These are phyloP conservation scores for Pugionium dolabratum DNA, from an alignment of 345 rosid genomes.

Conservation along the genomic window DNA sequence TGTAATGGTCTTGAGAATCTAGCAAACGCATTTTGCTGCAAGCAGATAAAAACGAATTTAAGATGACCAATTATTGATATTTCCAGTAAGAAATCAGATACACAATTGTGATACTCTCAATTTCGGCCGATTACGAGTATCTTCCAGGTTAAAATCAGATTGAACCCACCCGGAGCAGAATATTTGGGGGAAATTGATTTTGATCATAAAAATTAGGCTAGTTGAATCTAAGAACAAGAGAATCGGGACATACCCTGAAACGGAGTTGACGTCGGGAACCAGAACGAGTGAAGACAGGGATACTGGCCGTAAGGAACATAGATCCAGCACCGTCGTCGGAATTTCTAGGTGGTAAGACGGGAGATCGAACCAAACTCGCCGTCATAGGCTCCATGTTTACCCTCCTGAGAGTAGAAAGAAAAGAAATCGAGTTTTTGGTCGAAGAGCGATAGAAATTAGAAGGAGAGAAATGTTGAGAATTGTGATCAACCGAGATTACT, in stretches of 20 bases:
- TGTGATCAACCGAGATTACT: conserved; percentile 19
- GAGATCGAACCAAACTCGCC: conserved; percentile 44
- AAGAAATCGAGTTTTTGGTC: conserved; percentile 11
- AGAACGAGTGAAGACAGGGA: conserved; percentile 42
- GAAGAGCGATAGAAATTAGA: conserved; percentile 1
- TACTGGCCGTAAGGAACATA: conserved; percentile 40
- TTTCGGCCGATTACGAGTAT: not conserved
- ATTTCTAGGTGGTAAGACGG: conserved; percentile 34
- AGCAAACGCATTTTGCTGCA: conserved; percentile 31
- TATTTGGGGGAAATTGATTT: not conserved
- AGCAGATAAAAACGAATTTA: not conserved
- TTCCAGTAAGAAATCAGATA: too few relatives aligned
- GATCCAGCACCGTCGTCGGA: conserved; percentile 33
- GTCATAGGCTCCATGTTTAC: conserved; percentile 51
- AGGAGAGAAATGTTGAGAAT: not conserved
- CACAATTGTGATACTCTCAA: too few relatives aligned
- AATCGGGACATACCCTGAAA: conserved; percentile 41
- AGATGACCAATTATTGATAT: not conserved
- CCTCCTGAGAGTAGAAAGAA: not conserved
- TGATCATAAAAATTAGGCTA: not conserved
- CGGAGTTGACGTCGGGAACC: conserved; percentile 28
- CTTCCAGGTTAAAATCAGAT: not conserved
- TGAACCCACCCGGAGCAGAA: not conserved
- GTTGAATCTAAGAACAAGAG: not conserved
- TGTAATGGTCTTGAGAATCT: conserved; percentile 25